These are phyloP conservation scores for Penicillium sp. DNA, from an alignment of 2,329 filamentous ascomycete genomes.

Conservation along the genomic window DNA sequence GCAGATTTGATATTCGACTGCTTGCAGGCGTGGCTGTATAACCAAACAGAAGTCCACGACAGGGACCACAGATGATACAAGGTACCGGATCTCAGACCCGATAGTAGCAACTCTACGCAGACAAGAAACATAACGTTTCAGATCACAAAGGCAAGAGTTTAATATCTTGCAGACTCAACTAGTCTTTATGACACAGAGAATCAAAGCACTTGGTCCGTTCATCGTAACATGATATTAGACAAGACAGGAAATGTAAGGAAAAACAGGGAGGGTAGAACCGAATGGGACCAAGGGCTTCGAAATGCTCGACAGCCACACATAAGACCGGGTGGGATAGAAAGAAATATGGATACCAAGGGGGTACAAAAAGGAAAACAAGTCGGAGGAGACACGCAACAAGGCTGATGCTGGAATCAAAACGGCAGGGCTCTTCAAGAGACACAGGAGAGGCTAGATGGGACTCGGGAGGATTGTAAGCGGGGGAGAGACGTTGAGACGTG, in stretches of 20 bases:
- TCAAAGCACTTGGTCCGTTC: conserved; percentile 25
- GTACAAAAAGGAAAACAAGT: conserved; percentile 4
- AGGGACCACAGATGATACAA: too few species aligned
- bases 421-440: conserved; percentile 28
- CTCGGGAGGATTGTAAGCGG: conserved; percentile 13
- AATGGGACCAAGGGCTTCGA: conserved; percentile 9
- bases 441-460: conserved; percentile 24
- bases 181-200: conserved; percentile 24
- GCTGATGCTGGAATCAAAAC: conserved; percentile 32
- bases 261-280: conserved; percentile 9
- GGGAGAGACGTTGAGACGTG: conserved; percentile 24
- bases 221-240: conserved; percentile 28
- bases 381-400: conserved; percentile 14
- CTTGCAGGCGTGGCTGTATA: too few species aligned
- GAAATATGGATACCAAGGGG: conserved; percentile 20
- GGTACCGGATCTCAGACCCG: too few species aligned
- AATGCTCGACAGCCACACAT: conserved; percentile 1
- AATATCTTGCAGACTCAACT: conserved; percentile 16
- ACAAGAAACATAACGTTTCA: too few species aligned
- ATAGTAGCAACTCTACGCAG: too few species aligned
- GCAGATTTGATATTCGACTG: too few species aligned
- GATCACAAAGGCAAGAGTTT: conserved; percentile 8
- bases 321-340: conserved; percentile 12
- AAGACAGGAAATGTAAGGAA: conserved; percentile 19
- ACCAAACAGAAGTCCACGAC: too few species aligned